phyloP scores from a whole-genome alignment of 2,329 filamentous ascomycete species.

The Hymenoscyphus infarciens region DNA sequence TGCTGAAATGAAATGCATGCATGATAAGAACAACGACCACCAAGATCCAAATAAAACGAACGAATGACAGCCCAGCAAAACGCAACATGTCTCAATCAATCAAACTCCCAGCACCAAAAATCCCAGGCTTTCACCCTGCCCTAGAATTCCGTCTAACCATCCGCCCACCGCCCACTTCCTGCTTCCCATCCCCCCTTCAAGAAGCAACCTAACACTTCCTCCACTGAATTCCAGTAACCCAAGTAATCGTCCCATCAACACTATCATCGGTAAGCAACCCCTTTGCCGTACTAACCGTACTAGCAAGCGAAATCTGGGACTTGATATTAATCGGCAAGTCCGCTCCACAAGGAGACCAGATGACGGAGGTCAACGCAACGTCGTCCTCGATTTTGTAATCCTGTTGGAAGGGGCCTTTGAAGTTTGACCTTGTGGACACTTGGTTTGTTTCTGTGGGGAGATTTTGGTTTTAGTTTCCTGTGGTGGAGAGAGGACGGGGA shows the following conservation, averaged over 20 bases:
- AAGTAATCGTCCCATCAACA: conserved; percentile 12
- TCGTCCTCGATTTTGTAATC: conserved; percentile 12
- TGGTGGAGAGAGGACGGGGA: neutral
- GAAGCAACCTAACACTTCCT: conserved; percentile 5
- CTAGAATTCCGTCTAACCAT: too few relatives aligned
- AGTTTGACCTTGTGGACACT: conserved; percentile 12
- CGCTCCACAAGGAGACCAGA: conserved; percentile 19
- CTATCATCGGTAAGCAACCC: conserved; percentile 13
- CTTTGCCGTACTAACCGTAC: neutral
- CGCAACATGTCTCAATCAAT: too few relatives aligned
- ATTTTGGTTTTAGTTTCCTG: neutral
- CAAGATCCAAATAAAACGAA: too few relatives aligned
- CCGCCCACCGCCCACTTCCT: too few relatives aligned
- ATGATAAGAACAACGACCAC: too few relatives aligned
- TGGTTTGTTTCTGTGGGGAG: neutral
- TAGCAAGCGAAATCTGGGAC: conserved; percentile 9
- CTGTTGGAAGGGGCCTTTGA: conserved; percentile 7
- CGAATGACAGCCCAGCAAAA: too few relatives aligned
- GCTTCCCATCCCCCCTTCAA: too few relatives aligned
- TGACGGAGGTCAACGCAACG: conserved; percentile 8
- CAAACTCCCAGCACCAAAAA: too few relatives aligned
- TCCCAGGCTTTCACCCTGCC: too few relatives aligned
- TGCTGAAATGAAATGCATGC: too few relatives aligned
- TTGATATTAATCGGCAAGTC: conserved; percentile 18
- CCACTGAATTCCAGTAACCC: conserved; percentile 9